Evolutionary conservation across 306 rosid genomes (phyloP), one percentile per base, ranked within the genome.

Genomic region (Cicer arietinum): DNA sequence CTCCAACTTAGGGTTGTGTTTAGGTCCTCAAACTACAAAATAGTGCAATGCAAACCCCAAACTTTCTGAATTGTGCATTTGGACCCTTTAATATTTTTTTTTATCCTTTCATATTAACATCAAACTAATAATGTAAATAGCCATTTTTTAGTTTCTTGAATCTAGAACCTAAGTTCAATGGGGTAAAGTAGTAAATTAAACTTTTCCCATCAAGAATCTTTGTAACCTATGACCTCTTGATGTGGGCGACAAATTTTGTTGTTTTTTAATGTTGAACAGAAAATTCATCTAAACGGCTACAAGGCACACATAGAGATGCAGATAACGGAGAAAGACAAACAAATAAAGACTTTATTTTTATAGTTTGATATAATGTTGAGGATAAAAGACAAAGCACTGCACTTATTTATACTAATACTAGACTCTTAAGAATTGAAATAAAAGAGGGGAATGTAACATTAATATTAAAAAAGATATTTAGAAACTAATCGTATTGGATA

Each of bases 341-440:
- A 62, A 62, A 60, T 35, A 64, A 50, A 41, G 69, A 16, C 51
- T 42, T 4, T 14, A 9, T 37, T 3, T 12, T 16, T 41, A 64
- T 16, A 18, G 35, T 64, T 11, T 39, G 20, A 63, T 63, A 39
- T 40, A 63, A n/a, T 56, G 39, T 16, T 17, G 39, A 57, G 1
- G 48, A 16, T 41, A 63, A 63, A 40, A 63, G n/a, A 63, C 30
- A 63, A 14, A 63, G 30, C 48, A 63, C n/a, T 63, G 41, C 41
- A 5, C 50, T 63, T 63, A 40, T 63, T 41, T 63, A 63, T 42
- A 41, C 13, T 3, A 60, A 13, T 60, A 57, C 63, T 57, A 58
- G 64, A 58, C 64, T 58, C 64, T 14, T 25, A 30, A 58, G 11
- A 30, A 58, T 10, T 25, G 41, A 10, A 25, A 22, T 58, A 13